Base-by-base conservation (phyloP, 805 yeast genomes). In the Scheffersomyces lignosus region DNA sequence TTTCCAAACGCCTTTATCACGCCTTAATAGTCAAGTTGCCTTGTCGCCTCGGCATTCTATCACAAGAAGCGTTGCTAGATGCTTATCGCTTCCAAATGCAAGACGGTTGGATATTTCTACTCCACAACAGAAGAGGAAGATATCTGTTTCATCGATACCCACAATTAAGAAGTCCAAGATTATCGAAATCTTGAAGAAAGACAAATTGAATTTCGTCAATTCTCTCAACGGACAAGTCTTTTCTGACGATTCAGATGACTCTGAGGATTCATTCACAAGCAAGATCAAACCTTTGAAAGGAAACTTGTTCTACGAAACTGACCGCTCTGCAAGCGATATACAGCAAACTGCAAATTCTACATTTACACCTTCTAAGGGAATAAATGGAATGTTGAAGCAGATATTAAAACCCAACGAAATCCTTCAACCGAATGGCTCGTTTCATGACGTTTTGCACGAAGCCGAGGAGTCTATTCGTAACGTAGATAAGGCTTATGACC, bases 231-330 rank as follows among this genome's bases (percentile, higher is more conserved):
- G 28, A 9, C 15, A 15, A 13, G 15, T 45, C 16, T 39, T 41
- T 28, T 35, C 44, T 10, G 49, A 45, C 23, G 43, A 39, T 23
- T 45, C 45, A 1, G 39, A 44, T 4, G 27, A 24, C 8, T 40
- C 44, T 15, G 47, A 45, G 10, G 39, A 37, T 28, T 37, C 47
- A 2, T 38, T 47, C 32, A 13, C 18, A n/a, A 28, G 29, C 9
- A 22, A 28, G 15, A 32, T 32, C 5, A 32, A 32, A 10, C 24
- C 7, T 7, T 20, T 20, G 9, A 20, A 20, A 20, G 24, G 10
- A 7, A 20, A 20, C 9, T 7, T 20, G 24, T 30, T 20, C 33
- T 12, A 16, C 5, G 33, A 30, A 16, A 18, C 12, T 2, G 27
- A 30, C 23, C 12, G 4, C 9, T 13, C 29, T 12, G 29, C 13